phyloP scores from a whole-genome alignment of 805 yeast species.

The Lachancea thermotolerans region DNA sequence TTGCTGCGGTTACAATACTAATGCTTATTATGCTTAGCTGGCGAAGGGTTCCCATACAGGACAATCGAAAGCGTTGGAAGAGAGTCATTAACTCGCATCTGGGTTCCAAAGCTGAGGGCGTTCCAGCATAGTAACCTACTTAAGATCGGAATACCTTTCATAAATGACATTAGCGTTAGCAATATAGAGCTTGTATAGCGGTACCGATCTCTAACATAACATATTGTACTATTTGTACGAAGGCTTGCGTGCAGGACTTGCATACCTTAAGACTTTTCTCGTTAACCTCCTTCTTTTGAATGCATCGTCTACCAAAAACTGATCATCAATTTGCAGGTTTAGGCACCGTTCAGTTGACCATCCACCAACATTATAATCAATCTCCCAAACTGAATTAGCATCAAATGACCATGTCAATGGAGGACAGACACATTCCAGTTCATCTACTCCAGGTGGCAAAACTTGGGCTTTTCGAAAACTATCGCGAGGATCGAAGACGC shows the following conservation, averaged over 20 bases:
- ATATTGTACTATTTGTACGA: slow-evolving; percentile 5
- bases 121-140: slow-evolving; percentile 50
- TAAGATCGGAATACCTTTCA: not conserved
- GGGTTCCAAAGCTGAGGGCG: slow-evolving; percentile 74
- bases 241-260: slow-evolving; percentile 34
- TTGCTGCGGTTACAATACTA: slow-evolving; percentile 46
- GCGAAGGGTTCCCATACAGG: slow-evolving; percentile 60
- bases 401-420: slow-evolving; percentile 74
- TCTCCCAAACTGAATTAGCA: slow-evolving; percentile 52
- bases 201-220: not conserved
- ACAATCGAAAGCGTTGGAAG: slow-evolving; percentile 61
- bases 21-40: slow-evolving; percentile 50
- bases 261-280: slow-evolving; percentile 46
- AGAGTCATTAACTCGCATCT: slow-evolving; percentile 47
- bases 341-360: slow-evolving; percentile 50
- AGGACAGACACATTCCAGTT: slow-evolving; percentile 50
- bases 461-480: slow-evolving; percentile 39
- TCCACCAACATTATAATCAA: slow-evolving; percentile 45
- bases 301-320: slow-evolving; percentile 42
- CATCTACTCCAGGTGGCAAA: slow-evolving; percentile 59
- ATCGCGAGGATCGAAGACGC: slow-evolving; percentile 48
- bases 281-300: slow-evolving; percentile 54
- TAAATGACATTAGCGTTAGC: not conserved
- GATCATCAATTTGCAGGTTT: slow-evolving; percentile 35
- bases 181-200: not conserved